Evolutionary conservation across 768 basidiomycete species (phyloP).

Genomic region (Suillus alpinus): DNA sequence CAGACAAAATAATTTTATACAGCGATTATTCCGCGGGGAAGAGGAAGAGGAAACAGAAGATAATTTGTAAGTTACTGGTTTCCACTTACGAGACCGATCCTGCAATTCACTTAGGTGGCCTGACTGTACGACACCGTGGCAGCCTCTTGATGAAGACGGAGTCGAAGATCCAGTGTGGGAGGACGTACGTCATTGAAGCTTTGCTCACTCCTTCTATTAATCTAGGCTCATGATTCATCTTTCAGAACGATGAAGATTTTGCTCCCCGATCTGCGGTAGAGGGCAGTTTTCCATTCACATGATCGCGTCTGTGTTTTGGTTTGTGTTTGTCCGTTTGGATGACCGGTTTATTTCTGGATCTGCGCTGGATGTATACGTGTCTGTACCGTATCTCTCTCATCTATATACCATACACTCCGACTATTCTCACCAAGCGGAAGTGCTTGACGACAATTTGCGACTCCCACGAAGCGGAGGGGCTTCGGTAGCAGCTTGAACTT

Average conservation of each 20-base stretch:
- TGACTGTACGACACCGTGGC: slow-evolving; percentile 19
- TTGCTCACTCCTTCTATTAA: neutral
- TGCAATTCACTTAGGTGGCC: slow-evolving; percentile 19
- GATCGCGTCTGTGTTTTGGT: neutral
- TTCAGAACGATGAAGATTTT: neutral
- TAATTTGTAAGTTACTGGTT: slow-evolving; percentile 13
- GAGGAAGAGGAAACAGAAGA: slow-evolving; percentile 6
- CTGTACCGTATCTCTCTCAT: neutral
- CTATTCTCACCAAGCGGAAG: neutral
- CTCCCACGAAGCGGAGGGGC: neutral
- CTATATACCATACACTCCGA: neutral
- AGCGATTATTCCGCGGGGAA: slow-evolving; percentile 14
- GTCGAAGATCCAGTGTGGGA: slow-evolving; percentile 13
- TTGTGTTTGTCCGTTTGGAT: neutral
- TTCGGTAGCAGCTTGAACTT: neutral
- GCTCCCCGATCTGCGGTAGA: neutral
- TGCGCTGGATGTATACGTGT: neutral
- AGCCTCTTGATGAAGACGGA: slow-evolving; percentile 25
- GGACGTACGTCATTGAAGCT: neutral
- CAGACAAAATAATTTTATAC: neutral
- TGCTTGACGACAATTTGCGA: neutral
- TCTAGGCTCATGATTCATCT: neutral
- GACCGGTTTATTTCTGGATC: neutral
- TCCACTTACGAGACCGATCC: neutral
- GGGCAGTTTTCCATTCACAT: neutral